Evolutionary conservation across 257 asterid genomes (phyloP).

Genomic region (Solanum ossicruentum): DNA sequence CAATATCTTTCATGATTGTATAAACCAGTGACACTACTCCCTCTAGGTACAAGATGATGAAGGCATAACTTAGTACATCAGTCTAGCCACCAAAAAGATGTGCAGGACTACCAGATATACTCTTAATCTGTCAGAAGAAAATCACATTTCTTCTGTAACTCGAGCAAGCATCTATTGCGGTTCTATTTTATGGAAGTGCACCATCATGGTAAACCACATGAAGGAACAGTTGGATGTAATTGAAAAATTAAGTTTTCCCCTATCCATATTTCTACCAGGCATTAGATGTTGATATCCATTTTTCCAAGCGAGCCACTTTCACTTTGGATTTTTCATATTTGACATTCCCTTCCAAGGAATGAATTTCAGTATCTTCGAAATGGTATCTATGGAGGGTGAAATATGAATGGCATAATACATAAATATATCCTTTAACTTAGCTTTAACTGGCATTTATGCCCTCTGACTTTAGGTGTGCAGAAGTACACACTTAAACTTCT

Average conservation of each 20-base stretch:
- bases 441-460: too few relatives aligned
- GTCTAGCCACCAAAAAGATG: not conserved
- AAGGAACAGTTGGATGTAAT: not conserved
- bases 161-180: not conserved
- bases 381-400: not conserved
- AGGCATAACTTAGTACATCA: not conserved
- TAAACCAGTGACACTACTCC: not conserved
- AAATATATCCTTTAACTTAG: too few relatives aligned
- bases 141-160: not conserved
- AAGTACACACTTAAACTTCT: too few relatives aligned
- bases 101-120: not conserved
- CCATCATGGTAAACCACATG: not conserved
- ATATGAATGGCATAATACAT: not conserved
- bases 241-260: not conserved
- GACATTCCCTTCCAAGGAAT: not conserved
- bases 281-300: not conserved
- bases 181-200: not conserved
- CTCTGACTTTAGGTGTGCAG: too few relatives aligned
- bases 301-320: not conserved
- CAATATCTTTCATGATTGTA: not conserved
- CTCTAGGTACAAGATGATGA: not conserved
- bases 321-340: not conserved
- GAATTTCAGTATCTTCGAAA: not conserved
- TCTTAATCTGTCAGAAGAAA: not conserved
- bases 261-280: not conserved